Evolutionary conservation across 78 protist species (phyloP), one percentile per base, ranked within the genome.

Genomic region (Guillardia theta): DNA sequence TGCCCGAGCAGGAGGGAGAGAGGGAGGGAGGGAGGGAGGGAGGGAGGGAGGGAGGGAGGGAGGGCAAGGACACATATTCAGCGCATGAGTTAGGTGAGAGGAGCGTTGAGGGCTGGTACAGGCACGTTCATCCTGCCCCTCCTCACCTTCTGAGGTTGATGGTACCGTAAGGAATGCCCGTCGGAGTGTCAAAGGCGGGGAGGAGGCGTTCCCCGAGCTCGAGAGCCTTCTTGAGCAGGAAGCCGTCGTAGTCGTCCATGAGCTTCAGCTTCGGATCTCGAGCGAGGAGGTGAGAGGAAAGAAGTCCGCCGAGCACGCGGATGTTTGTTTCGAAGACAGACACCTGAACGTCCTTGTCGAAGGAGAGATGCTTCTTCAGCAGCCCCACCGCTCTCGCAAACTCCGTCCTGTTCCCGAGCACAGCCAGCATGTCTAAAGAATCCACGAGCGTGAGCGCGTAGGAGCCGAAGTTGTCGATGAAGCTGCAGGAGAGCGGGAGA

Each of bases 321-420:
- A 98, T 98, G 43, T 93, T 97, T 19, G 96, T 93, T 88, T 98
- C 98, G 77, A 97, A 97, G 62, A 95, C 88, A 39, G 80, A 39
- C 22, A 96, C 92, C 30, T 87, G 45, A 46, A 30, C 47, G 44
- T 70, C 88, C 46, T 12, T 27, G 33, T 80, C 90, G 33, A 80
- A 80, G 10, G 19, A 18, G 43, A 80, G 24, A 48, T 80, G 90
- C 41, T 70, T 1, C 1, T 70, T 12, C 12, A 70, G 83, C 27
- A 70, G 83, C 46, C 36, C 9, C 41, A 70, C 4, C 0, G 83
- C 90, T 46, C 90, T 24, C 33, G 27, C 0, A 19, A 39, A 80
- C 33, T 80, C 90, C 18, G 90, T n/a, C 12, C 12, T 3, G 33
- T 44, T 80, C 18, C 48, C 90, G 33, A 80, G 48, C 12, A 44